Evolutionary conservation across 2,329 filamentous ascomycete species (phyloP).

Genomic region (Aspergillus clavatus): DNA sequence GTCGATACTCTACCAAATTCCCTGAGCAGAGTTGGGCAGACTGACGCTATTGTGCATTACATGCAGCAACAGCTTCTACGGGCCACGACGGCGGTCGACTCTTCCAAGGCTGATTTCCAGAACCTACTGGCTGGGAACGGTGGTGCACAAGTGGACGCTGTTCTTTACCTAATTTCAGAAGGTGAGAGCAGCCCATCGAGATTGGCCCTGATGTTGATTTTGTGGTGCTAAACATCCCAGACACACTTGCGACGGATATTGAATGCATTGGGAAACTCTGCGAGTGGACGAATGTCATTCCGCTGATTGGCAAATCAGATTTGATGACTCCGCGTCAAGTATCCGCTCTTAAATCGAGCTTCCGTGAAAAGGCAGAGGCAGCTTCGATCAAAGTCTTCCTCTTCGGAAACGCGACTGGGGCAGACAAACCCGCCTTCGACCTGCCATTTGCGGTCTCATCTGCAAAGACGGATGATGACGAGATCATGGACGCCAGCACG

Average conservation of each 20-base stretch:
- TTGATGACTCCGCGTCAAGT: constrained; percentile 57
- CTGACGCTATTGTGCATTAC: constrained; percentile 62
- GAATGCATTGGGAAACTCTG: constrained; percentile 67
- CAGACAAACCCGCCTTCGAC: constrained; percentile 27
- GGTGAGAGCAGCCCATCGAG: constrained; percentile 55
- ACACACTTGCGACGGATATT: constrained; percentile 60
- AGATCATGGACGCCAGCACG: constrained; percentile 86
- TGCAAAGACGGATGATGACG: constrained; percentile 63
- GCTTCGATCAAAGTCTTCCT: constrained; percentile 61
- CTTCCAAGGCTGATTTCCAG: constrained; percentile 69
- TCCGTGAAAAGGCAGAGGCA: constrained; percentile 27
- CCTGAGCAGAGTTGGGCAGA: constrained; percentile 50
- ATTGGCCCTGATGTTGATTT: background rate
- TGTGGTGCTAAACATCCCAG: constrained; percentile 32
- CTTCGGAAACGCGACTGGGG: constrained; percentile 48
- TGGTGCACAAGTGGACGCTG: constrained; percentile 75
- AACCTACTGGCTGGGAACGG: constrained; percentile 75
- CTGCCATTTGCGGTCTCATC: constrained; percentile 74
- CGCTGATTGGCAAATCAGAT: constrained; percentile 74
- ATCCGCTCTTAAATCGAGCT: constrained; percentile 52
- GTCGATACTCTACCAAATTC: constrained; percentile 69
- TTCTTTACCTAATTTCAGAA: constrained; percentile 74
- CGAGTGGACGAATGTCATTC: constrained; percentile 75
- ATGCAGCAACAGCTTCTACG: constrained; percentile 65
- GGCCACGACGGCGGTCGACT: constrained; percentile 55